Base-by-base conservation (phyloP, 768 basidiomycete species). In the Boletus eberwhitei region DNA sequence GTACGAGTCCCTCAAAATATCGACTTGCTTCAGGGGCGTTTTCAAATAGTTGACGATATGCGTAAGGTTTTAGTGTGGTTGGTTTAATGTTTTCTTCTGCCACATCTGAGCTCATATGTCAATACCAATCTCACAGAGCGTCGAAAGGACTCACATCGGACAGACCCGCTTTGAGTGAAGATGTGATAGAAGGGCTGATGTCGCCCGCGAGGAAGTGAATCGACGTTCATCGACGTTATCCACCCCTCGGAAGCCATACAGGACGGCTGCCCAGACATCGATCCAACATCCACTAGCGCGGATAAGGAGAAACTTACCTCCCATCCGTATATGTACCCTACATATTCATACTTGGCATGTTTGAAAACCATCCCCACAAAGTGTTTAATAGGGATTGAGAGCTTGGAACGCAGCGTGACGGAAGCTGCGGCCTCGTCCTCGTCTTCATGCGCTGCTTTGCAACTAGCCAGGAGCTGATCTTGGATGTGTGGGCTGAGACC, bases 171-270 rank as follows among this genome's bases (percentile, higher is more conserved):
- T 32, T 66, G 60, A 19, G 71, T 61, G 39, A 76, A 54, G 35
- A 73, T 62, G 31, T 69, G 64, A 57, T 83, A 83, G 57, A 82
- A 83, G 2, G 82, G 79, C 52, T 83, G 82, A 41, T 75, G 56
- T 22, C 73, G 65, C 19, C 81, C 79, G 21, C 69, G 59, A 26
- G 63, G 39, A 16, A 82, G 68, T 11, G 59, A 54, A 54, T 77
- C 70, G 1, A 81, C 71, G 22, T 64, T 60, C 79, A 79, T 81
- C 29, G 70, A 63, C 16, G 40, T 47, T 12, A 78, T 78, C 80
- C 79, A 82, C 24, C 60, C 68, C 43, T 76, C 75, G 9, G 69
- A 60, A 13, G 75, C 74, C 53, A 61, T 68, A 58, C 80, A 83
- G 13, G 58, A 60, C 13, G 68, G 50, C 69, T 70, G 29, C 13